phyloP scores from a whole-genome alignment of 495 filamentous ascomycete genomes.

The Hypoxylon subgilvum region DNA sequence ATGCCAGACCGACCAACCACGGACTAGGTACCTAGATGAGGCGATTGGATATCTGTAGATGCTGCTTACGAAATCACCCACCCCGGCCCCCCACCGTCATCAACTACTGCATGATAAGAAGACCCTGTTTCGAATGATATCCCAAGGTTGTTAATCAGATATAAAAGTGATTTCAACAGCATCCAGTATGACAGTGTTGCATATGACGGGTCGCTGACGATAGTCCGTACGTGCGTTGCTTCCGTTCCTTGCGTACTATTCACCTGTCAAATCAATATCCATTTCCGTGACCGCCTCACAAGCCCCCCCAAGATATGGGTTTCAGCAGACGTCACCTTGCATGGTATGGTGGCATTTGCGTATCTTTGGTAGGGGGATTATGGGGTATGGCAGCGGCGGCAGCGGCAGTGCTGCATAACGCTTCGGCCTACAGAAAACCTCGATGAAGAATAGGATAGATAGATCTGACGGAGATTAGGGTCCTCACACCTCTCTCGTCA shows the following conservation, averaged over 20 bases:
- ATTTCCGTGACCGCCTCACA: slow-evolving; percentile 9
- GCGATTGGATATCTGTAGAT: slow-evolving; percentile 21
- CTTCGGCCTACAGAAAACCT: background rate
- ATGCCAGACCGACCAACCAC: slow-evolving; percentile 1
- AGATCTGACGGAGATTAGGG: slow-evolving; percentile 24
- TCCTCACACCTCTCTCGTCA: background rate
- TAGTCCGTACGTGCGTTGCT: too few species aligned
- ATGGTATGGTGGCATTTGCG: slow-evolving; percentile 24
- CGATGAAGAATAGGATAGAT: slow-evolving; percentile 5
- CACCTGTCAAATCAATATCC: background rate
- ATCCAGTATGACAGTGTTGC: slow-evolving; percentile 4
- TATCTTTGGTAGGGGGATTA: background rate
- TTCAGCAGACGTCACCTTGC: slow-evolving; percentile 25
- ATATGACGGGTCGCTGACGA: slow-evolving; percentile 20
- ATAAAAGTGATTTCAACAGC: too few species aligned
- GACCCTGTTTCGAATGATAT: slow-evolving; percentile 10
- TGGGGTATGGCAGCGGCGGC: background rate
- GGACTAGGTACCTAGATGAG: background rate
- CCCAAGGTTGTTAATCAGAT: background rate
- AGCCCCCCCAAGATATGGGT: background rate
- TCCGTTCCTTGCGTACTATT: background rate
- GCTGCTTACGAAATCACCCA: slow-evolving; percentile 4
- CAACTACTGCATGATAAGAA: slow-evolving; percentile 13
- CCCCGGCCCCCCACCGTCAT: slow-evolving; percentile 2
- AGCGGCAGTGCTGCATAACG: background rate